phyloP scores from a whole-genome alignment of 2,329 filamentous ascomycete genomes.

The Xylariaceae sp. region DNA sequence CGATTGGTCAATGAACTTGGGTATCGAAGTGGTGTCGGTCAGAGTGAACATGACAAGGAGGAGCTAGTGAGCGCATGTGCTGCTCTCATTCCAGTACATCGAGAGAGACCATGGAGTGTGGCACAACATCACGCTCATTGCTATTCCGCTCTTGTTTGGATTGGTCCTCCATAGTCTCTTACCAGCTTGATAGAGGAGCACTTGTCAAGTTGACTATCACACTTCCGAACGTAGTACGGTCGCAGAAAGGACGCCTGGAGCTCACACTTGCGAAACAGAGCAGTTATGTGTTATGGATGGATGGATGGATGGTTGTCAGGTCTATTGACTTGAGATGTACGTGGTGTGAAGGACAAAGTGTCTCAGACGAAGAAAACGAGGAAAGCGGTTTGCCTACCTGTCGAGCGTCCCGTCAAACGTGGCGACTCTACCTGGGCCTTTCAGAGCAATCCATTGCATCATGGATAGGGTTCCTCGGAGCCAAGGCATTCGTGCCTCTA shows the following conservation, averaged over 20 bases:
- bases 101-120: constrained; percentile 18
- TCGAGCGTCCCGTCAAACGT: constrained; percentile 80
- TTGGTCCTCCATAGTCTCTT: neutral
- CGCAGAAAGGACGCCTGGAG: constrained; percentile 30
- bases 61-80: neutral
- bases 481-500: constrained; percentile 90
- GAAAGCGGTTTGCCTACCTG: constrained; percentile 71
- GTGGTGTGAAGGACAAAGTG: constrained; percentile 48
- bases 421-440: constrained; percentile 78
- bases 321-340: constrained; percentile 56
- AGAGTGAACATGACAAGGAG: constrained; percentile 9
- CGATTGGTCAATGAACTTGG: constrained; percentile 49
- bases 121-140: constrained; percentile 22
- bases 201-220: constrained; percentile 21
- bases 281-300: constrained; percentile 45
- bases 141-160: neutral
- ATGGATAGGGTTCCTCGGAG: constrained; percentile 77
- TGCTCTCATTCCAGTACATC: constrained; percentile 4
- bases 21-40: constrained; percentile 29
- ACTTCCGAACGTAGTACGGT: constrained; percentile 1
- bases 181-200: constrained; percentile 10
- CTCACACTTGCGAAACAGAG: constrained; percentile 44
- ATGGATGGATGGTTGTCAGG: constrained; percentile 45
- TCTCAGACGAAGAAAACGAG: constrained; percentile 41
- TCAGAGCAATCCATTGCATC: constrained; percentile 74